A percentile compares a stretch with the other conserved stretches of the same genome.
These are phyloP conservation scores for Yarrowia divulgata DNA, from an alignment of 805 yeast genomes.

Conservation along the genomic window DNA sequence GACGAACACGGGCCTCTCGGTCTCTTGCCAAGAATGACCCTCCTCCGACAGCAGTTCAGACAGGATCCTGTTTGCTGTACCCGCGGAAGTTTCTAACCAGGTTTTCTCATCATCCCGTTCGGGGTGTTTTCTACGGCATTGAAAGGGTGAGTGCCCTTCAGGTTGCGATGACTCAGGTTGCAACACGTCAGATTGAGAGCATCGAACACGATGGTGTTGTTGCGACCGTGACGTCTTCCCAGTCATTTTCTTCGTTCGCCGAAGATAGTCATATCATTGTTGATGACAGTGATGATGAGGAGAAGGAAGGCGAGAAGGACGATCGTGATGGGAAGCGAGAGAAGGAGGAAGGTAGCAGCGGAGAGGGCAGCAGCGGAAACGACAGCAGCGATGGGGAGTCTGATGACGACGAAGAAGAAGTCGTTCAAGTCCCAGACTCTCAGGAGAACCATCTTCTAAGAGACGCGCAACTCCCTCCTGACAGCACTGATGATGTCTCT, in stretches of 20 bases:
- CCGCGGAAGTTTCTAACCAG: neutral
- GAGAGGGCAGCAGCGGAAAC: neutral
- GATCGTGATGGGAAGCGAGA: too few relatives aligned
- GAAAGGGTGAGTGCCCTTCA: neutral
- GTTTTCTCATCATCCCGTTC: neutral
- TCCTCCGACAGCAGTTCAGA: neutral
- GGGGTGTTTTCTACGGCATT: slow-evolving; percentile 2
- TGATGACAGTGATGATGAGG: neutral
- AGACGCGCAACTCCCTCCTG: neutral
- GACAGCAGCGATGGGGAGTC: neutral
- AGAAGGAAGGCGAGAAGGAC: neutral
- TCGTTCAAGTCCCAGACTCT: neutral
- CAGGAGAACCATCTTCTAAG: neutral
- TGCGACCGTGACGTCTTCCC: neutral
- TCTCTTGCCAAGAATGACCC: neutral
- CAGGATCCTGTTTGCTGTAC: neutral
- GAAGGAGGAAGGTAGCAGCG: too few relatives aligned
- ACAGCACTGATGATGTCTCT: neutral
- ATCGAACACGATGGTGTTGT: neutral
- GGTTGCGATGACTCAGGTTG: too few relatives aligned
- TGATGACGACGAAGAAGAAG: neutral
- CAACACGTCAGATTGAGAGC: neutral
- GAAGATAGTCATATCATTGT: neutral
- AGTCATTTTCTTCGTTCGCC: neutral
- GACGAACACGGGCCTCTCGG: slow-evolving; percentile 3